A percentile compares a stretch with the other conserved stretches of the same genome.
These are phyloP conservation scores for Melampsora americana DNA, from an alignment of 1,284 basidiomycete genomes.

Conservation along the genomic window DNA sequence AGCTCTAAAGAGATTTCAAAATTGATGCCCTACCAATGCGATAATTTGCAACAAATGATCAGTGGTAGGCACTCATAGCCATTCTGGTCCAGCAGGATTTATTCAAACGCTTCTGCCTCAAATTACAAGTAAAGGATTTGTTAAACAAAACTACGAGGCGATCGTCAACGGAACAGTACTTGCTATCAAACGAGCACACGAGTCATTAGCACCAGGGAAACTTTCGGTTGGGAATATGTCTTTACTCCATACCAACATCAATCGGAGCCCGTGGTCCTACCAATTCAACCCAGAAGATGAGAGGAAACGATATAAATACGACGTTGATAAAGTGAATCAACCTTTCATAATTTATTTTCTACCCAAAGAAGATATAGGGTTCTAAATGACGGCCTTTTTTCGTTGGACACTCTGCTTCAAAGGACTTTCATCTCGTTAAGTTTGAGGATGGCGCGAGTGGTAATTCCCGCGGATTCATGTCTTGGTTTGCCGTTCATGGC, in stretches of 20 bases:
- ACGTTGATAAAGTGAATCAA: slow-evolving; percentile 63
- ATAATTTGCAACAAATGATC: no score
- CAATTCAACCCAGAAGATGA: slow-evolving; percentile 68
- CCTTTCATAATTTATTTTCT: background rate
- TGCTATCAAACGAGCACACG: slow-evolving; percentile 68
- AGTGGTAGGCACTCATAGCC: slow-evolving; percentile 70
- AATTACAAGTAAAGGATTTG: slow-evolving; percentile 70
- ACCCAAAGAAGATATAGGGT: background rate
- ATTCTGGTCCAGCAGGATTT: slow-evolving; percentile 75
- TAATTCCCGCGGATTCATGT: slow-evolving; percentile 63
- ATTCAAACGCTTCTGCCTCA: slow-evolving; percentile 69
- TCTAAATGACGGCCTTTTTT: background rate
- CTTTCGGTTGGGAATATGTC: slow-evolving; percentile 68
- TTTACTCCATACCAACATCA: slow-evolving; percentile 65
- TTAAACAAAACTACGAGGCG: slow-evolving; percentile 62
- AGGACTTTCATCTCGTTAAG: slow-evolving; percentile 63
- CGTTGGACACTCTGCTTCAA: background rate
- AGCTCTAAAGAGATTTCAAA: background rate
- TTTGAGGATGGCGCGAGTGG: slow-evolving; percentile 64
- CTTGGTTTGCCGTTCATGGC: slow-evolving; percentile 76
- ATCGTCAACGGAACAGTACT: slow-evolving; percentile 68
- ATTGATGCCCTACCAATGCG: no score
- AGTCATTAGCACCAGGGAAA: slow-evolving; percentile 62
- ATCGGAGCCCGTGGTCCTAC: slow-evolving; percentile 70
- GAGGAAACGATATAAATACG: slow-evolving; percentile 64